Conservation (phyloP, 2,329 filamentous ascomycete species). For the Botrytis squamosa region DNA sequence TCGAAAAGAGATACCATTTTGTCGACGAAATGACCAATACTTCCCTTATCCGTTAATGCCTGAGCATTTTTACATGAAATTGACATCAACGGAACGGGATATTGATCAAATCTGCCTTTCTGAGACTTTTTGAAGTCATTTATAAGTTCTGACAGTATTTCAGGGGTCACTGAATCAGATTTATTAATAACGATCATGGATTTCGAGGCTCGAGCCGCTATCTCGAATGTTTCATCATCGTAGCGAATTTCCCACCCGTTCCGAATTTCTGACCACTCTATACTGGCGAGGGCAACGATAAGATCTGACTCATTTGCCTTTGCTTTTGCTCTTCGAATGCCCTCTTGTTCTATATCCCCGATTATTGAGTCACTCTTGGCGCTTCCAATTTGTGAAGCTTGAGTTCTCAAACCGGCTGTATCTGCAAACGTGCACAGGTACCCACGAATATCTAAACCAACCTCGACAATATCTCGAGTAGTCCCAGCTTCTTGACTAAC, state of each 20-base stretch:
- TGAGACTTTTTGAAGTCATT: conserved; percentile 40
- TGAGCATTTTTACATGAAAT: conserved; percentile 72
- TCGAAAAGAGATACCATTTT: conserved; percentile 67
- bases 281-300: conserved; percentile 74
- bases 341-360: conserved; percentile 80
- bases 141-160: conserved; percentile 43
- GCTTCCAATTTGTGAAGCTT: conserved; percentile 21
- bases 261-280: conserved; percentile 52
- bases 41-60: conserved; percentile 52
- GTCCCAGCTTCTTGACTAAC: conserved; percentile 92
- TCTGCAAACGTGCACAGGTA: conserved; percentile 94
- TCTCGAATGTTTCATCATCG: conserved; percentile 54
- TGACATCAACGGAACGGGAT: conserved; percentile 48
- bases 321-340: conserved; percentile 80
- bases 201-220: conserved; percentile 51
- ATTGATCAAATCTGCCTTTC: conserved; percentile 40
- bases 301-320: conserved; percentile 83
- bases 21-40: conserved; percentile 42
- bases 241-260: conserved; percentile 48
- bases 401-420: conserved; percentile 78
- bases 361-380: conserved; percentile 45
- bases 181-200: conserved; percentile 63
- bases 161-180: conserved; percentile 48
- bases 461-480: conserved; percentile 90
- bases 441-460: conserved; percentile 82